Conservation (phyloP, 805 yeast genomes). For the Candida coquimbonensis region DNA sequence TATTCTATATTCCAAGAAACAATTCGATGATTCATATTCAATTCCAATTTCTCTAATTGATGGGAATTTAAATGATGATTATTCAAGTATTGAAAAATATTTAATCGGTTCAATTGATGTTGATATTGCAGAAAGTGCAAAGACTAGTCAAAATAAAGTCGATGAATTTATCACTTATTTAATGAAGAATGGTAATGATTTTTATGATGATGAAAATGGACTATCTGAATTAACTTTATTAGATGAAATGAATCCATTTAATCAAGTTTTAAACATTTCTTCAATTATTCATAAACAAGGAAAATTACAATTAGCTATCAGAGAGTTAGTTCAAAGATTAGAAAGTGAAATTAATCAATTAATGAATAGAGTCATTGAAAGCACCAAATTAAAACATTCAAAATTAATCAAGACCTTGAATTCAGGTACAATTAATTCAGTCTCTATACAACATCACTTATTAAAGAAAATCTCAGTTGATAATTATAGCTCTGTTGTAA, state of each 20-base stretch:
- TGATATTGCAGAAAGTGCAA: constrained; percentile 46
- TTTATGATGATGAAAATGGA: constrained; percentile 22
- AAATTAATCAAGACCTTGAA: constrained; percentile 29
- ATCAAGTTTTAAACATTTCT: constrained; percentile 46
- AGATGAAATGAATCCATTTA: constrained; percentile 40
- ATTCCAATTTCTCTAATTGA: background rate
- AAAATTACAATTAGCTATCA: constrained; percentile 51
- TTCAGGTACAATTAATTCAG: constrained; percentile 8
- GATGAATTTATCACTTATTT: constrained; percentile 25
- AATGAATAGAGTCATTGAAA: constrained; percentile 56
- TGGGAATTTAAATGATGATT: constrained; percentile 17
- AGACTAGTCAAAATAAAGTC: constrained; percentile 29
- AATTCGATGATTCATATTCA: constrained; percentile 12
- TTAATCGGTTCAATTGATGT: constrained; percentile 50
- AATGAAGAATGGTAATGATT: constrained; percentile 4
- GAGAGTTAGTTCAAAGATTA: constrained; percentile 44
- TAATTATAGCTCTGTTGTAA: constrained; percentile 45
- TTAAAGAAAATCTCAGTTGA: constrained; percentile 21
- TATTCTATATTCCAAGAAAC: constrained; percentile 54
- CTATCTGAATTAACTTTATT: constrained; percentile 25
- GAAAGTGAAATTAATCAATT: constrained; percentile 59
- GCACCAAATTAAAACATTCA: constrained; percentile 51
- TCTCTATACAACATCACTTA: constrained; percentile 21
- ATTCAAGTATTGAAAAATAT: constrained; percentile 44
- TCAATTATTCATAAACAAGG: constrained; percentile 54